Evolutionary conservation across 441 rosid genomes (phyloP).

Genomic region (Aquilaria agallochum): DNA sequence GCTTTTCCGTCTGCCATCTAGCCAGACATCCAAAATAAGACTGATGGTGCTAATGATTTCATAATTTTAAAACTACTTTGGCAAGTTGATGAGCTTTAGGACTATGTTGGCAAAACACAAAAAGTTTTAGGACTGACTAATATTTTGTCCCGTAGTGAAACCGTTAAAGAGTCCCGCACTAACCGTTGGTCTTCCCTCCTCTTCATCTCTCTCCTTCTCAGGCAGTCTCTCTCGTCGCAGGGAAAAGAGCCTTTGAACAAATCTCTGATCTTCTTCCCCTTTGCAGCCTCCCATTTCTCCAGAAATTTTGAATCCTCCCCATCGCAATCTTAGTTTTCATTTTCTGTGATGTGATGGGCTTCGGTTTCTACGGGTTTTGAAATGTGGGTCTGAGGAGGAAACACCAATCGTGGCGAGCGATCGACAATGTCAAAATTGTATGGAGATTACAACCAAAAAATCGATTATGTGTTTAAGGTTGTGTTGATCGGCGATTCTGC

Average conservation of each 20-base stretch:
- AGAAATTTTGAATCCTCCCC: slow-evolving; percentile 7
- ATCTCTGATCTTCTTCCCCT: background rate
- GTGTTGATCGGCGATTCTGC: slow-evolving; percentile 47
- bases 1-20: no score
- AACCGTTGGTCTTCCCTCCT: slow-evolving; percentile 31
- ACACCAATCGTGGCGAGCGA: background rate
- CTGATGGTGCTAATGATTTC: no score
- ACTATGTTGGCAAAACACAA: no score
- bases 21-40: no score
- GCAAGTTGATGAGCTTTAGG: no score
- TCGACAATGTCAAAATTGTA: slow-evolving; percentile 46
- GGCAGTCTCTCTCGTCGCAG: background rate
- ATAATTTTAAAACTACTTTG: no score
- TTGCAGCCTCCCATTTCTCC: background rate
- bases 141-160: background rate
- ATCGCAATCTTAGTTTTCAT: background rate
- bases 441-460: slow-evolving; percentile 55
- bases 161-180: slow-evolving; percentile 35
- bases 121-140: no score
- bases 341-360: slow-evolving; percentile 3
- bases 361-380: slow-evolving; percentile 12
- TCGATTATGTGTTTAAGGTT: slow-evolving; percentile 60
- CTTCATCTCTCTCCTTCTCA: background rate
- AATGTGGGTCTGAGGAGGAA: slow-evolving; percentile 3
- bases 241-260: background rate